Conservation (phyloP, 106 monocot species). For the Dendrobium catenatum region DNA sequence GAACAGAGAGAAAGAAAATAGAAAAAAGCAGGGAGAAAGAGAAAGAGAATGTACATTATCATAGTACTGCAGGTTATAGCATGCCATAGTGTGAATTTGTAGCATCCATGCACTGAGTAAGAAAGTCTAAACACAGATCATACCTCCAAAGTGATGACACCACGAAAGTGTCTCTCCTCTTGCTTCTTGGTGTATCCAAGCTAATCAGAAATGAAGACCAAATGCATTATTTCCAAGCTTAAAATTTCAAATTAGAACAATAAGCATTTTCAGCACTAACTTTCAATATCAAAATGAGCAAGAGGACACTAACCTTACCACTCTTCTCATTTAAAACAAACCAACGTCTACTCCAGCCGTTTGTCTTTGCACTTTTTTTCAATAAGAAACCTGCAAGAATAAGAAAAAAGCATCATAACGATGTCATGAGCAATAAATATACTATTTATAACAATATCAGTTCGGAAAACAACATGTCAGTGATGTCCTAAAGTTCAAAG, state of each 20-base stretch:
- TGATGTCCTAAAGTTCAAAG: neutral
- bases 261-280: neutral
- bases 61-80: neutral
- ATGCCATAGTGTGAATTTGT: neutral
- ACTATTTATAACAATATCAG: neutral
- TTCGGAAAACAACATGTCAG: neutral
- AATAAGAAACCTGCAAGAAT: slow-evolving; percentile 44
- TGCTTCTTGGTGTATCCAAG: slow-evolving; percentile 97
- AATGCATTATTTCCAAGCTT: neutral
- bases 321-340: slow-evolving; percentile 97
- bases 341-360: slow-evolving; percentile 87
- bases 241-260: neutral
- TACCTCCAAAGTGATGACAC: slow-evolving; percentile 90
- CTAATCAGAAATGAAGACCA: slow-evolving; percentile 21
- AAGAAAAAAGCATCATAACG: neutral
- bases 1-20: neutral
- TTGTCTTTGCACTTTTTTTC: slow-evolving; percentile 91
- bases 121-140: neutral
- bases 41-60: neutral
- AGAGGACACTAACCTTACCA: slow-evolving; percentile 63
- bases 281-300: neutral
- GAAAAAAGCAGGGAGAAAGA: neutral
- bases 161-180: slow-evolving; percentile 94
- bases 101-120: neutral
- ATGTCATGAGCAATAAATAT: neutral